Conservation (phyloP, 2,329 filamentous ascomycete species). For the Arachnomyces sp. region DNA sequence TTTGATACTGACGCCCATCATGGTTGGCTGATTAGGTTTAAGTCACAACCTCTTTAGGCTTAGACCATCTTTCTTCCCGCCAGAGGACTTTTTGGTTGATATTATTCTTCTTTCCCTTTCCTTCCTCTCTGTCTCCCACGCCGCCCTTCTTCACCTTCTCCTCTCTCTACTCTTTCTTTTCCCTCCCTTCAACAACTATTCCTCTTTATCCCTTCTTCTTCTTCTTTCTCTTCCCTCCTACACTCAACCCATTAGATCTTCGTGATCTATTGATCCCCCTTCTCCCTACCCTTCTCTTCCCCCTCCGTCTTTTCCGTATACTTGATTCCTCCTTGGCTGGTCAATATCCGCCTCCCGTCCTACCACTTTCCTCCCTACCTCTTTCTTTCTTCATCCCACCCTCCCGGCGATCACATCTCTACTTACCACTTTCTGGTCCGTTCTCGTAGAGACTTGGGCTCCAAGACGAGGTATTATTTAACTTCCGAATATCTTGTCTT, state of each 20-base stretch:
- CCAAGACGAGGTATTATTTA: too few relatives aligned
- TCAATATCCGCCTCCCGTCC: conserved; percentile 14
- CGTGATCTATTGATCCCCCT: conserved; percentile 5
- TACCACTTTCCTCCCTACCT: conserved; percentile 15
- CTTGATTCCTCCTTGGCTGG: conserved; percentile 16
- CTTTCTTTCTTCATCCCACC: conserved; percentile 2
- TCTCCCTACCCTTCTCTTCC: conserved; percentile 9
- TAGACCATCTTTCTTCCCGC: conserved; percentile 10
- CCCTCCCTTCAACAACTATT: conserved; percentile 11
- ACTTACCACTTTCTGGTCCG: too few relatives aligned
- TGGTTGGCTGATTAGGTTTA: conserved; percentile 3
- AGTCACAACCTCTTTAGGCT: conserved; percentile 11
- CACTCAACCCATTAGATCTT: conserved; percentile 17
- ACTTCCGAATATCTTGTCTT: background rate
- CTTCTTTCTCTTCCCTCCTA: conserved; percentile 11
- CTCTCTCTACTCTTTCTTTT: conserved; percentile 16
- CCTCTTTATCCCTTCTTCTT: conserved; percentile 8
- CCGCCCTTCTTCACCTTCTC: conserved; percentile 20
- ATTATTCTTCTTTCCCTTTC: conserved; percentile 13
- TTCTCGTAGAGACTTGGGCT: too few relatives aligned
- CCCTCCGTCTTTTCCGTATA: conserved; percentile 6
- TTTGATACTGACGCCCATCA: too few relatives aligned
- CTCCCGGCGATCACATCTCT: conserved; percentile 3
- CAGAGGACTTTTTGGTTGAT: conserved; percentile 8
- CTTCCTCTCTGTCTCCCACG: conserved; percentile 13